A percentile compares a stretch with the other conserved stretches of the same genome.
Evolutionary conservation across 2,329 filamentous ascomycete genomes (phyloP).

Genomic region (Diplocarpon rosae): DNA sequence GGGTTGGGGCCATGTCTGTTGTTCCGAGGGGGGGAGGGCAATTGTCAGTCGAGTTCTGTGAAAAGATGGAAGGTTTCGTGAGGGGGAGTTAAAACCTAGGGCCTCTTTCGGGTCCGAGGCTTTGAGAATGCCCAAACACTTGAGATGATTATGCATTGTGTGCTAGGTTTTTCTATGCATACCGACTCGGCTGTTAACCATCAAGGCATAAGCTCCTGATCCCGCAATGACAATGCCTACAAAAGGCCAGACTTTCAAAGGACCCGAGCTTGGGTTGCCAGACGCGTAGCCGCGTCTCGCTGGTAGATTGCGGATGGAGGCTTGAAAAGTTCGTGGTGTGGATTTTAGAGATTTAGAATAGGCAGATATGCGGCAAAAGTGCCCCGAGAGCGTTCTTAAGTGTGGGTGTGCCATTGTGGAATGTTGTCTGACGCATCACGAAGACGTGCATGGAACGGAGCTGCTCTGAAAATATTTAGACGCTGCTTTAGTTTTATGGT

Average conservation of each 20-base stretch:
- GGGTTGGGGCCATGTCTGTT: constrained; percentile 31
- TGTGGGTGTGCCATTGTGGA: constrained; percentile 20
- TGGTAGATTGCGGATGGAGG: constrained; percentile 9
- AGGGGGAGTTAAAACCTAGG: too few species aligned
- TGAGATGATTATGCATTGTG: not conserved
- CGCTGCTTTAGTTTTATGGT: not conserved
- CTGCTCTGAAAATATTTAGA: not conserved
- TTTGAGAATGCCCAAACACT: not conserved
- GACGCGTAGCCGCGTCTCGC: constrained; percentile 22
- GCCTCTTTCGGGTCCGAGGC: too few species aligned
- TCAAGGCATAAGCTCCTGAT: constrained; percentile 37
- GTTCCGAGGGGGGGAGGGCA: not conserved
- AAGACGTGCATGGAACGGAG: constrained; percentile 9
- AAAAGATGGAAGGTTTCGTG: not conserved
- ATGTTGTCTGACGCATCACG: constrained; percentile 10
- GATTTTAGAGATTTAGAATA: constrained; percentile 13
- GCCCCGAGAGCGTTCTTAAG: constrained; percentile 19
- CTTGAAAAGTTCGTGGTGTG: constrained; percentile 13
- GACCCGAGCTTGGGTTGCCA: constrained; percentile 23
- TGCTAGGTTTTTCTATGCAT: constrained; percentile 7
- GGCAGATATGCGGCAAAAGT: constrained; percentile 18
- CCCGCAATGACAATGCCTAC: constrained; percentile 34
- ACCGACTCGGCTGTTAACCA: constrained; percentile 38
- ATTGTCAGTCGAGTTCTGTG: not conserved
- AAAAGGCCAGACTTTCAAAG: constrained; percentile 31